Evolutionary conservation across 495 filamentous ascomycete genomes (phyloP).

Genomic region (Oidiodendron maius): DNA sequence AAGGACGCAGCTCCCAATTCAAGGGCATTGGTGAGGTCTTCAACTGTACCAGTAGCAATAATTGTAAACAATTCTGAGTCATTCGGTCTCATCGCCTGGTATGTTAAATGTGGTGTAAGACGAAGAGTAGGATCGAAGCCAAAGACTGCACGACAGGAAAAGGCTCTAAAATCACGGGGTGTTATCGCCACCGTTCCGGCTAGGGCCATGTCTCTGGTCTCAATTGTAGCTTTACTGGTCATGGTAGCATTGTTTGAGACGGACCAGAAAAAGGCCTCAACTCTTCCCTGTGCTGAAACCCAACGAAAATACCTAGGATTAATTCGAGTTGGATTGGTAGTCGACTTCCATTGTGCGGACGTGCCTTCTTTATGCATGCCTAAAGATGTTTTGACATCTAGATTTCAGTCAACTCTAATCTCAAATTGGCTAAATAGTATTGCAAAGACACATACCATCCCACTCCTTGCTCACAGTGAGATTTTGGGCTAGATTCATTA

Average conservation of each 20-base stretch:
- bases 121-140: background rate
- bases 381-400: background rate
- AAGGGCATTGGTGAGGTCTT: background rate
- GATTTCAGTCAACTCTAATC: background rate
- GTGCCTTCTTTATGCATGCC: background rate
- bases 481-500: background rate
- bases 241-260: background rate
- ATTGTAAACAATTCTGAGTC: slow-evolving; percentile 1
- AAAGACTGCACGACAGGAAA: background rate
- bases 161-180: background rate
- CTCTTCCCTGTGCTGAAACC: background rate
- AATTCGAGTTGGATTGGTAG: background rate
- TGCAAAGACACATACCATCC: background rate
- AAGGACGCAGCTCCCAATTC: background rate
- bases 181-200: background rate
- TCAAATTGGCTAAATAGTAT: too few relatives aligned
- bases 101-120: slow-evolving; percentile 2
- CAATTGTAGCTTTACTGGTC: background rate
- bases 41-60: background rate
- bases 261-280: background rate
- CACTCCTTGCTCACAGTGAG: background rate
- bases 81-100: slow-evolving; percentile 3
- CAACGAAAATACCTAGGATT: background rate
- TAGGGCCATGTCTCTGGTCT: background rate
- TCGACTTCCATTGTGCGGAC: background rate